Evolutionary conservation across 768 basidiomycete genomes (phyloP), one percentile per base, ranked within the genome.

Genomic region (Baorangia bicolor): DNA sequence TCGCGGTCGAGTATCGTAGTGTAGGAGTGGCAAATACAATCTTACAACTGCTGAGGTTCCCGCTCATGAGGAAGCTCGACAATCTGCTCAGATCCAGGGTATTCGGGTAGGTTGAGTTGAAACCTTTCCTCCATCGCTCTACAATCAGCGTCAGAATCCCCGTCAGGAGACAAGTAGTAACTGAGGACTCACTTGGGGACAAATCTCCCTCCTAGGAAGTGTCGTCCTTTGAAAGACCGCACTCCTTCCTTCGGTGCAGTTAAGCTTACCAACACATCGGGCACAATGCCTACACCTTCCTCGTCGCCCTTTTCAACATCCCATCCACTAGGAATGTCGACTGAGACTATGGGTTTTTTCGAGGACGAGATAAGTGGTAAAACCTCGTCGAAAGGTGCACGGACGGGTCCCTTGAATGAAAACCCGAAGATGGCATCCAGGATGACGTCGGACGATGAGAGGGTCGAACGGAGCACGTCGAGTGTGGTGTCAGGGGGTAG

Each of bases 281-380:
- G 90, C 18, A 82, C 72, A 47, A 98, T 74, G 82, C 90, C 58
- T 9, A 45, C 16, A 77, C 71, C 16, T 76, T 81, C 43, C 71
- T 75, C 5, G 73, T 75, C 48, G 80, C 96, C 96, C 21, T 78
- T 73, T 62, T 95, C 92, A 23, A 98, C 93, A 64, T 94, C 85
- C 97, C 97, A 99, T 9, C 95, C 97, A 1, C 90, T 92, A 0
- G 97, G 97, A 45, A 99, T 94, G 71, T 99, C 97, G 4, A 99
- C 89, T 2, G 90, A 92, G 27, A 99, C 83, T 64, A 98, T 90
- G 0, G 97, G 95, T 14, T 92, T 76, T 8, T 77, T 70, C 5
- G 87, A 85, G 16, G 77, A 66, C 2, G 81, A 75, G 41, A 97
- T 74, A 8, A 91, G 76, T 9, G 81, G 77, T 2, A 99, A 80